Evolutionary conservation across 140 eudicot genomes (phyloP), one percentile per base, ranked within the genome.

Genomic region (Erigeron philadelphicus): DNA sequence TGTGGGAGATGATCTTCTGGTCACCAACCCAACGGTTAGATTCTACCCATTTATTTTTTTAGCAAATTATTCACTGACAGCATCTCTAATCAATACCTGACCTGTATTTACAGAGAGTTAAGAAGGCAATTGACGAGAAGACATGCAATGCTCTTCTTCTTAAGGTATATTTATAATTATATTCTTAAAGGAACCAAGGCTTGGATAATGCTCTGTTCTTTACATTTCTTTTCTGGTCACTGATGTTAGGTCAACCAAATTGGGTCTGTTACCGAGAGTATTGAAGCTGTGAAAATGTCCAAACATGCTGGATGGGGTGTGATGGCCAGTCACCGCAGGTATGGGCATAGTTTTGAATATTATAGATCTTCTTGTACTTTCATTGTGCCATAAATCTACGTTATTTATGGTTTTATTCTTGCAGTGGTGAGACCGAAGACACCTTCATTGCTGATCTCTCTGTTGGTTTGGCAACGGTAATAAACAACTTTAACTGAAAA

Each of bases 381-480:
- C 58, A 5, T 11, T 25, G 46, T 66, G 56, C 18, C 5, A 35
- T 47, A 57, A 8, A 16, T 12, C 42, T 23, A 49, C 25, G 1
- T 21, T 21, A 25, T 63, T 47, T 49, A 66, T 8, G 19, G 8
- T 68, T 62, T 73, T 42, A 2, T 71, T 5, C 12, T 71, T 78
- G 75, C 84, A 92, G 96, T 88, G 98, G 98, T 46, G 98, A 92
- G 61, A 92, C 96, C 0, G 98, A 92, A 79, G 96, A 92, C 83
- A 92, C 98, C 71, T 92, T 92, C 85, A 92, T 92, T 64, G 96
- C 98, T 75, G 96, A 92, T 76, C 95, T 91, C 40, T 82, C 96
- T 49, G 98, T 92, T 11, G 96, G 96, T 73, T 81, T 92, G 86
- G 76, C 96, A 59, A 88, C 96, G 88, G 97, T 90, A 87, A 74